These are phyloP conservation scores for Plenodomus lindquistii DNA, from an alignment of 2,329 filamentous ascomycete species.

Conservation along the genomic window DNA sequence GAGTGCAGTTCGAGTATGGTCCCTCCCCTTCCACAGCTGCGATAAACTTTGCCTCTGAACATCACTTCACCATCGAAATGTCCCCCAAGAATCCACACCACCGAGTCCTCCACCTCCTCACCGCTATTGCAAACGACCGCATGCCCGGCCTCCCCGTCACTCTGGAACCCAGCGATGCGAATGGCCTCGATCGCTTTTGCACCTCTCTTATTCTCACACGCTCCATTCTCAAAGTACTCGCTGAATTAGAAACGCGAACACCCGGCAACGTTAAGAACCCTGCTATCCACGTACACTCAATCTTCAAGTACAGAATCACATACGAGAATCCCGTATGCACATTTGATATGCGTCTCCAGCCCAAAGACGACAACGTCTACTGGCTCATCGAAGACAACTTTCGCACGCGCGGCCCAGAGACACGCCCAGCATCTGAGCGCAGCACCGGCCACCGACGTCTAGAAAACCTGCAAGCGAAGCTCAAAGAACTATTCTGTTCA, in stretches of 20 bases:
- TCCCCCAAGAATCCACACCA: slow-evolving; percentile 69
- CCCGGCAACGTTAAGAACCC: slow-evolving; percentile 32
- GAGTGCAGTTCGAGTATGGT: slow-evolving; percentile 70
- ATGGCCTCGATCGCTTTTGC: slow-evolving; percentile 59
- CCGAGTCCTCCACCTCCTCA: slow-evolving; percentile 63
- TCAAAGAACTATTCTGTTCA: slow-evolving; percentile 39
- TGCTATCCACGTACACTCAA: slow-evolving; percentile 38
- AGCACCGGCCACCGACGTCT: slow-evolving; percentile 30
- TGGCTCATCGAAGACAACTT: slow-evolving; percentile 46
- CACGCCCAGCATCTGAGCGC: slow-evolving; percentile 30
- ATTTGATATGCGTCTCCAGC: slow-evolving; percentile 44
- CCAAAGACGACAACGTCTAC: slow-evolving; percentile 35
- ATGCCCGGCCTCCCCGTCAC: slow-evolving; percentile 57
- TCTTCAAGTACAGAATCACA: slow-evolving; percentile 44
- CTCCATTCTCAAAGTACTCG: slow-evolving; percentile 65
- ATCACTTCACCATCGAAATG: slow-evolving; percentile 61
- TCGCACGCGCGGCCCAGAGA: slow-evolving; percentile 22
- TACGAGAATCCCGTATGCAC: slow-evolving; percentile 47
- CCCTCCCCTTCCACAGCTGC: slow-evolving; percentile 56
- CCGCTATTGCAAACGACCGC: slow-evolving; percentile 61
- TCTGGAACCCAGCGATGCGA: slow-evolving; percentile 55
- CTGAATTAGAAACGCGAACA: slow-evolving; percentile 60
- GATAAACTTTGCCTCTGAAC: slow-evolving; percentile 58
- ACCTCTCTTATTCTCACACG: slow-evolving; percentile 64
- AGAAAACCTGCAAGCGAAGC: slow-evolving; percentile 33